phyloP scores from a whole-genome alignment of 2,329 filamentous ascomycete species.

The Pseudogymnoascus sp. region DNA sequence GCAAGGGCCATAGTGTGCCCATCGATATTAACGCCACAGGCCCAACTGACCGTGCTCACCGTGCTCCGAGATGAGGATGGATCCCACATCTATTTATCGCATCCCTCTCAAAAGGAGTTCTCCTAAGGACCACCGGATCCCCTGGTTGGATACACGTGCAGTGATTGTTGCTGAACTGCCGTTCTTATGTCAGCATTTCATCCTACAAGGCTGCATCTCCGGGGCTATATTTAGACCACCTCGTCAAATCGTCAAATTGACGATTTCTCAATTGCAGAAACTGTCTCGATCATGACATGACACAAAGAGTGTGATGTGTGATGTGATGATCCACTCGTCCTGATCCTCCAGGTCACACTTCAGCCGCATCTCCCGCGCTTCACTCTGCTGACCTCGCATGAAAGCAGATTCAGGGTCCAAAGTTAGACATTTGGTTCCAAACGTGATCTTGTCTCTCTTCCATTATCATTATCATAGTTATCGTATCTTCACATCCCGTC shows the following conservation, averaged over 20 bases:
- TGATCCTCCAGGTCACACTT: neutral
- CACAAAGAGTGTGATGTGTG: neutral
- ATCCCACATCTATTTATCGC: constrained; percentile 6
- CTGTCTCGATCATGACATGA: neutral
- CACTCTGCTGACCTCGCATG: neutral
- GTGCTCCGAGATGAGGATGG: constrained; percentile 1
- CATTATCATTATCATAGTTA: constrained; percentile 3
- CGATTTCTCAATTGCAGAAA: neutral
- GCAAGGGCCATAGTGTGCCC: neutral
- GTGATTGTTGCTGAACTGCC: neutral
- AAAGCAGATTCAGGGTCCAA: neutral
- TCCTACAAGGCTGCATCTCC: neutral
- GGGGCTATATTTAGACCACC: neutral
- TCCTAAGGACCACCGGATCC: constrained; percentile 1
- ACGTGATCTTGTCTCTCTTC: neutral
- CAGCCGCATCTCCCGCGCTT: neutral
- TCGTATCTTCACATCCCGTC: neutral
- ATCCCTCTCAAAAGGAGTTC: neutral
- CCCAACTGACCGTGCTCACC: neutral
- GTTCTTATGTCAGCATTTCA: constrained; percentile 4
- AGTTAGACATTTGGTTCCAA: neutral
- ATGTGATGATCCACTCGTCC: neutral
- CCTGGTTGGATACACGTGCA: constrained; percentile 7
- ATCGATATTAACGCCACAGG: constrained; percentile 8
- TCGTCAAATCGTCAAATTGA: neutral